Conservation (phyloP, 768 basidiomycete species). For the Tylopilus felleus region DNA sequence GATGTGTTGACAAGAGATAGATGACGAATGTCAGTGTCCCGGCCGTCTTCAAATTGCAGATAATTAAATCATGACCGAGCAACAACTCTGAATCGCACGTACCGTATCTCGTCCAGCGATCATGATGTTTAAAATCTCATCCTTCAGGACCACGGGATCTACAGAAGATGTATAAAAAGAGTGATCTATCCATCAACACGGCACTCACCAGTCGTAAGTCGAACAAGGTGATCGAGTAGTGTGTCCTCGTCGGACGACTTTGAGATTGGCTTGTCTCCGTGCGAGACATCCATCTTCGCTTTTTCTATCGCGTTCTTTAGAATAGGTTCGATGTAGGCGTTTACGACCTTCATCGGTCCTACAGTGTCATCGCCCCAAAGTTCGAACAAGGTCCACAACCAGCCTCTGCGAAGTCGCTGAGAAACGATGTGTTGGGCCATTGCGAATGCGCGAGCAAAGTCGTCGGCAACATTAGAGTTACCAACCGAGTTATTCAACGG, state of each 20-base stretch:
- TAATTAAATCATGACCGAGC: background rate
- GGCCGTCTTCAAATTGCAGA: conserved; percentile 38
- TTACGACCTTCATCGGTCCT: conserved; percentile 1
- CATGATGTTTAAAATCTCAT: conserved; percentile 35
- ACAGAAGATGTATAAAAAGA: background rate
- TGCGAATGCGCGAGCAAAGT: conserved; percentile 49
- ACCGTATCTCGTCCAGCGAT: conserved; percentile 33
- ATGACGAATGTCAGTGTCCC: conserved; percentile 34
- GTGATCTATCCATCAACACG: conserved; percentile 19
- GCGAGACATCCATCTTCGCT: conserved; percentile 27
- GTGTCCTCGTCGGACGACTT: conserved; percentile 39
- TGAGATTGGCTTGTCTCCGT: conserved; percentile 30
- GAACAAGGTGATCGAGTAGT: conserved; percentile 55
- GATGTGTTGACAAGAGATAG: conserved; percentile 51
- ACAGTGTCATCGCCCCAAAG: conserved; percentile 24
- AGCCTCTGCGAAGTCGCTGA: conserved; percentile 41
- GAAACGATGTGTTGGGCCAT: conserved; percentile 44
- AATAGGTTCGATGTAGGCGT: conserved; percentile 36
- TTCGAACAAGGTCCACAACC: conserved; percentile 54
- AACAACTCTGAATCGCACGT: background rate
- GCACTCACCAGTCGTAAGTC: conserved; percentile 40
- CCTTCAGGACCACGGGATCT: conserved; percentile 30
- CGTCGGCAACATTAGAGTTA: conserved; percentile 34
- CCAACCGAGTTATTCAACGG: conserved; percentile 15
- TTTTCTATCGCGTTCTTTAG: conserved; percentile 42